These are phyloP conservation scores for Cystofilobasidium bisporidii DNA, from an alignment of 768 basidiomycete species.

Conservation along the genomic window DNA sequence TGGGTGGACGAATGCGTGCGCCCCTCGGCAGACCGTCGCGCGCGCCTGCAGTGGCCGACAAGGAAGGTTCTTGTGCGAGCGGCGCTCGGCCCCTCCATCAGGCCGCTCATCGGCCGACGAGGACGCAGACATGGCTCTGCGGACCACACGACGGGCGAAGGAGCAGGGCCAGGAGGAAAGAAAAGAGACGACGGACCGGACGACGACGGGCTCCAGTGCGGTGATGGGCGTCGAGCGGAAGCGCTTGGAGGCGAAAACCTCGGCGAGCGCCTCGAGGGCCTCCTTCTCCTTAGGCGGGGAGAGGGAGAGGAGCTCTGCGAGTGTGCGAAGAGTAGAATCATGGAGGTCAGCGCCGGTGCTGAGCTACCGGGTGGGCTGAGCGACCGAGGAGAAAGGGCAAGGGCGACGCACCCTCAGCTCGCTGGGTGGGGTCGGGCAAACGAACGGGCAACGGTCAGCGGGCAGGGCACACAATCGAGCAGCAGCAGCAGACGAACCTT, in stretches of 20 bases:
- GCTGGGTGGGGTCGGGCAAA: neutral
- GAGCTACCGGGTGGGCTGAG: no score
- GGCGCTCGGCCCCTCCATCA: no score
- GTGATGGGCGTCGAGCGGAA: conserved; percentile 83
- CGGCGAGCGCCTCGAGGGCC: conserved; percentile 77
- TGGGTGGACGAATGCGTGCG: no score
- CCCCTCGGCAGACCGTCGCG: no score
- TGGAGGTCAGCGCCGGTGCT: neutral
- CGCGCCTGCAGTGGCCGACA: no score
- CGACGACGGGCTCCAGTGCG: conserved; percentile 87
- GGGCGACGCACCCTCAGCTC: conserved; percentile 27
- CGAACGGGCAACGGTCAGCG: neutral
- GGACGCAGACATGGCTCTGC: no score
- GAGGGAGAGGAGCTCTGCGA: conserved; percentile 82
- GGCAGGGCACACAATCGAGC: neutral
- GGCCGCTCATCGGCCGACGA: no score
- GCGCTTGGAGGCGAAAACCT: conserved; percentile 86
- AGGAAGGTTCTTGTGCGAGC: no score
- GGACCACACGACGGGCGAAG: no score
- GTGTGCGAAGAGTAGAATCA: neutral
- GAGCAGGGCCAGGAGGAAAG: neutral
- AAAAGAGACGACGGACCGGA: conserved; percentile 53
- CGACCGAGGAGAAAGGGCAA: conserved; percentile 4
- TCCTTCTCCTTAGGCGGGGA: conserved; percentile 83
- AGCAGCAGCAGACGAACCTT: conserved; percentile 43